These are phyloP conservation scores for Pleurotus sapidus DNA, from an alignment of 768 basidiomycete genomes.

Conservation along the genomic window DNA sequence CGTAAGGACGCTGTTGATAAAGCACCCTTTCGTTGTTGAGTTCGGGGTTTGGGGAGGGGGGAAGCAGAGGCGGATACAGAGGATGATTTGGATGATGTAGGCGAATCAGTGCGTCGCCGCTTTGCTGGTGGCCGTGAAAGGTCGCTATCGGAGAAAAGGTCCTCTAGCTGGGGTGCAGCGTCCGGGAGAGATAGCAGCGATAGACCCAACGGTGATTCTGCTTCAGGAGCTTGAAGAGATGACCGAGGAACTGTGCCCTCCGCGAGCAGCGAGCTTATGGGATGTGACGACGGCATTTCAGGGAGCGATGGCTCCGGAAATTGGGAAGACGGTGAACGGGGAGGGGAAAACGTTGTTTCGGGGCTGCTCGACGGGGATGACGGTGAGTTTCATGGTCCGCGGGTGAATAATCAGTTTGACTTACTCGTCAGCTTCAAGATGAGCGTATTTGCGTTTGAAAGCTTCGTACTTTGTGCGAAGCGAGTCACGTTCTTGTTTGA, in stretches of 20 bases:
- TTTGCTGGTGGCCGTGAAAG: neutral
- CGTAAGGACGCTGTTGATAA: neutral
- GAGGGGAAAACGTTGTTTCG: conserved; percentile 6
- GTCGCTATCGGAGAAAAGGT: conserved; percentile 2
- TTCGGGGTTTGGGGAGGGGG: neutral
- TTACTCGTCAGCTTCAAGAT: conserved; percentile 8
- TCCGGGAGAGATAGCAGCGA: conserved; percentile 6
- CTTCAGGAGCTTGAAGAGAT: neutral
- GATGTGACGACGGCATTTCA: neutral
- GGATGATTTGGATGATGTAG: neutral
- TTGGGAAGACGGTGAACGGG: neutral
- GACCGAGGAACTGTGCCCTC: neutral
- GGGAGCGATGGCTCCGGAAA: neutral
- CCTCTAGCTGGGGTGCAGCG: conserved; percentile 1
- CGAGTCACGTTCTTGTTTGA: conserved; percentile 36
- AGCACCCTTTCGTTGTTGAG: neutral
- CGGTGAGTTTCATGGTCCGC: neutral
- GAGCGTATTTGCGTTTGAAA: conserved; percentile 18
- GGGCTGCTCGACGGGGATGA: neutral
- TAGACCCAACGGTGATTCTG: conserved; percentile 4
- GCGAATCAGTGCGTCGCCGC: conserved; percentile 3
- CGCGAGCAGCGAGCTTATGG: neutral
- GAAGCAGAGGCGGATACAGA: neutral
- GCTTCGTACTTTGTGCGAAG: conserved; percentile 29
- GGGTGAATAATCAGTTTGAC: neutral